Base-by-base conservation (phyloP, 805 yeast genomes). In the Hemisphaericaspora nanyangensis region DNA sequence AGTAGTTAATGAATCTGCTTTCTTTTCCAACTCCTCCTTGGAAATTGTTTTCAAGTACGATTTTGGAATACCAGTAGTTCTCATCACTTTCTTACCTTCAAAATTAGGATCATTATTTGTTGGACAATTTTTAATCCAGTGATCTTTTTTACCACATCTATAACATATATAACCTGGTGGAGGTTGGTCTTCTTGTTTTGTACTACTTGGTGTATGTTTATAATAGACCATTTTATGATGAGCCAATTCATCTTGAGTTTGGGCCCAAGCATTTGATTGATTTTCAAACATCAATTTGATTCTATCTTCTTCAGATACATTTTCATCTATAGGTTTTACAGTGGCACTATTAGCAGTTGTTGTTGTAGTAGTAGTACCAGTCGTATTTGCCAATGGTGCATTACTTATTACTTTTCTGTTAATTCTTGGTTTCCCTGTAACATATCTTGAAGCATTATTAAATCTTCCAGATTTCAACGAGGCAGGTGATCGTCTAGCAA, bases 61-160 rank as follows among this genome's bases (percentile, higher is more conserved):
- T 61, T 83, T 85, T 2, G 99, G 99, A 55, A 93, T 93, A 81
- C 99, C 99, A 0, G 98, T 93, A 0, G 97, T 90, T 51, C 95
- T 76, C 51, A 86, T 84, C 35, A 93, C 84, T 44, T 95, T 74
- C 55, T 86, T 87, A 15, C 95, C 95, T 56, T 91, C 98, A 74
- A 89, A 89, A 51, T 80, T 85, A 2, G 96, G 96, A 61, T 91
- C 98, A 31, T 78, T 80, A 54, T 86, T 84, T 3, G 95, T 87
- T 0, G 99, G 99, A 68, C 99, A 93, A 52, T 89, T 87, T 55
- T 85, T 85, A 43, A 93, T 91, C 89, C 95, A 91, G 60, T 93
- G 99, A 44, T 76, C 77, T 60, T 88, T 86, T 20, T 85, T 87
- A 35, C 98, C 98, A 68, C 99, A 93, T 56, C 96, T 74, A 59